phyloP scores from a whole-genome alignment of 2,329 filamentous ascomycete genomes.

The Phialophora verrucosa region DNA sequence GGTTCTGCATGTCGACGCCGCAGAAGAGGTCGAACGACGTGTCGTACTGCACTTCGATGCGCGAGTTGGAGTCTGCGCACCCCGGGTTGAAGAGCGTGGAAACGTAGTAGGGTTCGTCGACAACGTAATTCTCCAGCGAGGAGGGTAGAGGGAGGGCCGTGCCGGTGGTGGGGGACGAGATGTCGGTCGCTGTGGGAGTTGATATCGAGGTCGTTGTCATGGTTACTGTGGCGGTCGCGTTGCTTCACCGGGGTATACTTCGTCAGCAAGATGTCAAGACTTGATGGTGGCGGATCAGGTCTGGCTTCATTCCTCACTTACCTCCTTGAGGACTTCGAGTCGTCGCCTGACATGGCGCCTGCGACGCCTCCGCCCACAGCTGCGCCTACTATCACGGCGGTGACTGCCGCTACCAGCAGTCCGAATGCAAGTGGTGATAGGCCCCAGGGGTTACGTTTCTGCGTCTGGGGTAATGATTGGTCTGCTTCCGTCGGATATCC shows the following conservation, averaged over 20 bases:
- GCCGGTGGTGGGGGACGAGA: slow-evolving; percentile 10
- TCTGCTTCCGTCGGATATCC: slow-evolving; percentile 11
- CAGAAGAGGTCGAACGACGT: slow-evolving; percentile 25
- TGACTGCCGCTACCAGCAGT: slow-evolving; percentile 27
- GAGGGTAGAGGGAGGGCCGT: slow-evolving; percentile 23
- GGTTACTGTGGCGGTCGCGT: not conserved
- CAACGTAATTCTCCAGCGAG: slow-evolving; percentile 26
- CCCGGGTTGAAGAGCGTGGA: slow-evolving; percentile 24
- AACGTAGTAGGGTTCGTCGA: slow-evolving; percentile 26
- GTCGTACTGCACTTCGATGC: slow-evolving; percentile 16
- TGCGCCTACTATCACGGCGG: slow-evolving; percentile 31
- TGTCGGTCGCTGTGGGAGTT: not conserved
- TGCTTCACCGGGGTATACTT: not conserved
- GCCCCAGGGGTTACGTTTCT: slow-evolving; percentile 30
- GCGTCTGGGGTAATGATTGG: not conserved
- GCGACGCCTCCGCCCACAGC: slow-evolving; percentile 33
- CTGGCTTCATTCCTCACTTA: slow-evolving; percentile 3
- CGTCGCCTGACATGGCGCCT: slow-evolving; percentile 27
- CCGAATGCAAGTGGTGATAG: slow-evolving; percentile 32
- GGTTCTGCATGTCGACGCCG: slow-evolving; percentile 28
- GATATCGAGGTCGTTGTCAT: slow-evolving; percentile 23
- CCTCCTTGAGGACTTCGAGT: slow-evolving; percentile 14
- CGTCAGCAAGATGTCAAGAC: not conserved
- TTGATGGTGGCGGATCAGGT: not conserved
- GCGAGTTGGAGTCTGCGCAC: slow-evolving; percentile 15